phyloP scores from a whole-genome alignment of 192 early-diverging fungal species.

The Cladochytrium replicatum region DNA sequence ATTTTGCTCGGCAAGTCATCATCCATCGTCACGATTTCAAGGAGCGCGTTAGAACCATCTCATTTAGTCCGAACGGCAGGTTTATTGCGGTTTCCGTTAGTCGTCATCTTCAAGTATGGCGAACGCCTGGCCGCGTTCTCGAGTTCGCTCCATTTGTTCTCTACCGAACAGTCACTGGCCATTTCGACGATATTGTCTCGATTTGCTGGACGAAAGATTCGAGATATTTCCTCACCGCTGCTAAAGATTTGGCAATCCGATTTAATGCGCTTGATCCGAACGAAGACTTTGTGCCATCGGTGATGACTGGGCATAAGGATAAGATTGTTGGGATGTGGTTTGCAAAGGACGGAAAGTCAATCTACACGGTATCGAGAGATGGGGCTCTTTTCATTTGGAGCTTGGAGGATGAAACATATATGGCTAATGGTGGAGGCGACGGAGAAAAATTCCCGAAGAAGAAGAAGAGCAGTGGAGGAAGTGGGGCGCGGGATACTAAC shows the following conservation, averaged over 20 bases:
- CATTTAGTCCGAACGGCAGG: conserved; percentile 88
- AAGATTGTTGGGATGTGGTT: conserved; percentile 79
- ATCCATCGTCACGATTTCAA: conserved; percentile 88
- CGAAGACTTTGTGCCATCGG: conserved; percentile 57
- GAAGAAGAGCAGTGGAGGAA: conserved; percentile 11
- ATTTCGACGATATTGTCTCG: conserved; percentile 73
- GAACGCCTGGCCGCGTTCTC: conserved; percentile 78
- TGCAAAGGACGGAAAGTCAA: conserved; percentile 48
- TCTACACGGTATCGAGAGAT: conserved; percentile 83
- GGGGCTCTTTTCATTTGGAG: conserved; percentile 82
- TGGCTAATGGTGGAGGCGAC: too few relatives aligned
- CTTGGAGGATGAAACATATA: too few relatives aligned
- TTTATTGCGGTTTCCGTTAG: conserved; percentile 81
- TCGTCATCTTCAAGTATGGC: conserved; percentile 81
- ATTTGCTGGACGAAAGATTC: conserved; percentile 85
- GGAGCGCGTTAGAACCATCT: conserved; percentile 61
- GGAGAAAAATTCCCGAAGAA: background rate
- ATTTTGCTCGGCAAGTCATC: conserved; percentile 74
- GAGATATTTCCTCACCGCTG: conserved; percentile 50
- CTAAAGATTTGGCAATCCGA: conserved; percentile 79
- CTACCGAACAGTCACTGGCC: conserved; percentile 65
- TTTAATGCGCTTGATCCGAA: conserved; percentile 62
- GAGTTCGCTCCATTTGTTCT: conserved; percentile 91
- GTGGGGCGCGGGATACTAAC: conserved; percentile 9
- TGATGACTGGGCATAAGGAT: conserved; percentile 77